These are phyloP conservation scores for Adansonia madagascariensis DNA, from an alignment of 441 rosid genomes.

Conservation along the genomic window DNA sequence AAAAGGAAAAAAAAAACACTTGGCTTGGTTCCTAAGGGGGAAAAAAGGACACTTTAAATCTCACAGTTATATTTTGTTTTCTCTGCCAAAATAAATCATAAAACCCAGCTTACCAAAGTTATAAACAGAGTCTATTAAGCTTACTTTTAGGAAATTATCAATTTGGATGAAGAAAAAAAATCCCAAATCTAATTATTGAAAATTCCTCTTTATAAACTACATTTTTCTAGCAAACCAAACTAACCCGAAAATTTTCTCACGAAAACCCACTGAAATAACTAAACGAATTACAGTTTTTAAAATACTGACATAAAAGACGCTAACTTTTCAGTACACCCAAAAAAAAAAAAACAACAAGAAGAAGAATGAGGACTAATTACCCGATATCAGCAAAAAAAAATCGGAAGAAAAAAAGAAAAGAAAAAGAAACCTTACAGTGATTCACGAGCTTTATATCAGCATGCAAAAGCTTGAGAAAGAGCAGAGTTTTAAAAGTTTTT, in stretches of 20 bases:
- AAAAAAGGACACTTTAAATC: not conserved
- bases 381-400: not conserved
- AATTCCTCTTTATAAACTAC: conserved; percentile 21
- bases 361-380: conserved; percentile 18
- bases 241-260: conserved; percentile 1
- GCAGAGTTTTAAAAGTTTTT: not conserved
- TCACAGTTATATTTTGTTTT: not conserved
- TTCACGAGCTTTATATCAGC: conserved; percentile 6
- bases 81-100: not conserved
- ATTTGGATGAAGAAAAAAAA: not conserved
- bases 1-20: not conserved
- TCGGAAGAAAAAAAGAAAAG: not conserved
- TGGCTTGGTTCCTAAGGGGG: not conserved
- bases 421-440: conserved; percentile 29
- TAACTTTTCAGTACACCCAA: conserved; percentile 19
- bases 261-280: not conserved
- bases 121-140: conserved; percentile 13
- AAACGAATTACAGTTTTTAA: not conserved
- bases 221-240: conserved; percentile 29
- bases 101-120: not conserved
- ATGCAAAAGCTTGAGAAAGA: not conserved
- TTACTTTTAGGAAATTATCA: not conserved
- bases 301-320: conserved; percentile 32
- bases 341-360: no score
- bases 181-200: conserved; percentile 23